Evolutionary conservation across 116 monocot species (phyloP).

Genomic region (Papilionanthe hybrid): DNA sequence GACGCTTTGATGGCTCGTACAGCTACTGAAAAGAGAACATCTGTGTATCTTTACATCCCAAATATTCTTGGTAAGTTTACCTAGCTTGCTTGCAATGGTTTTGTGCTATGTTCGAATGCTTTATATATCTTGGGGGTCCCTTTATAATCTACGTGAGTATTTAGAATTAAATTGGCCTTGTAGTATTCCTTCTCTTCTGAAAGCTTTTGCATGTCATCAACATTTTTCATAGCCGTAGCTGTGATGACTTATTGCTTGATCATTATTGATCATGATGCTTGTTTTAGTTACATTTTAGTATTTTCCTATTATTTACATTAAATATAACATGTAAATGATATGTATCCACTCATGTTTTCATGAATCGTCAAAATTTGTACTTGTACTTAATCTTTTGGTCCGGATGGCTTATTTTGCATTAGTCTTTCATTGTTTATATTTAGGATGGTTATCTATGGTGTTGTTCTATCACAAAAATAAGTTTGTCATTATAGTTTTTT

Average conservation of each 20-base stretch:
- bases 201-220: not conserved
- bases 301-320: not conserved
- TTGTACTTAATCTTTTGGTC: not conserved
- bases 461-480: not conserved
- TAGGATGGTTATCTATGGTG: not conserved
- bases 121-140: not conserved
- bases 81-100: not conserved
- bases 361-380: not conserved
- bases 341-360: not conserved
- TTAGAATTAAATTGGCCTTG: not conserved
- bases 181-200: not conserved
- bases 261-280: not conserved
- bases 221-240: not conserved
- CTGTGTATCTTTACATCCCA: constrained; percentile 12
- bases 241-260: not conserved
- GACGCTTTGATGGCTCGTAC: not conserved
- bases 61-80: constrained; percentile 8
- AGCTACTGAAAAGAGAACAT: constrained; percentile 1
- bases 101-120: not conserved
- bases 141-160: not conserved
- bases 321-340: not conserved
- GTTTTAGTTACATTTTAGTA: not conserved
- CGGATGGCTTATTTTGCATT: not conserved
- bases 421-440: not conserved
- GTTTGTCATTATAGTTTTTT: not conserved